Evolutionary conservation across 768 basidiomycete species (phyloP), one percentile per base, ranked within the genome.

Genomic region (Lentinus tigrinus): DNA sequence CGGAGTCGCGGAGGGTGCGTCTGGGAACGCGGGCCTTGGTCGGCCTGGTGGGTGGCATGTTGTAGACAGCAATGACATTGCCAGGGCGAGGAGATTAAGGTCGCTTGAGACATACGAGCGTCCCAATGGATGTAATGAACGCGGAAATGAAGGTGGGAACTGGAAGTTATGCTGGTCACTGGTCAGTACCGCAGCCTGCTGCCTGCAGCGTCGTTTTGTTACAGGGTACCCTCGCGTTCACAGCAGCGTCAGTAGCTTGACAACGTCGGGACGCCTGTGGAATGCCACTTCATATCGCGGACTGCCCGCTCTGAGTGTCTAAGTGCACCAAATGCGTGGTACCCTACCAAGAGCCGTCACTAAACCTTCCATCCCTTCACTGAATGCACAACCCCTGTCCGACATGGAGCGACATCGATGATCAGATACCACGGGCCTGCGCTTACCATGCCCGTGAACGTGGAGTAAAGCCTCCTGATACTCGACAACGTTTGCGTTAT

Each of bases 31-130:
- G 81, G 66, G 71, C 78, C 0, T 77, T 91, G 56, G 84, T 86
- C 39, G 75, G 79, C 63, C 69, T 88, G 26, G 81, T 91, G 24
- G 84, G 83, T 54, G 85, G 85, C 21, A 89, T 89, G 86, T 72
- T 91, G 42, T 91, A 63, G 39, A 21, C 19, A 27, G 27, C 44
- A 31, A 31, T 31, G 11, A 11, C 31, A 31, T 31, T 2, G 46
- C n/a, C 4, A 13, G 13, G 23, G 34, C 38, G 19, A 40, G 54
- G 37, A 24, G 48, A n/a, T 36, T 26, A 43, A 19, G 24, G 19
- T 14, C 43, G 23, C 14, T 46, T 11, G 31, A 23, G 23, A 46
- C 23, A 14, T 8, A 23, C n/a, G 43, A 19, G 23, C 36, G 24
- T 47, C 38, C 46, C 26, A 48, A 21, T 38, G 24, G 24, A 24